Evolutionary conservation across 1,139 yeast species (phyloP), one percentile per base, ranked within the genome.

Genomic region (Debaryomycetaceae sp.): DNA sequence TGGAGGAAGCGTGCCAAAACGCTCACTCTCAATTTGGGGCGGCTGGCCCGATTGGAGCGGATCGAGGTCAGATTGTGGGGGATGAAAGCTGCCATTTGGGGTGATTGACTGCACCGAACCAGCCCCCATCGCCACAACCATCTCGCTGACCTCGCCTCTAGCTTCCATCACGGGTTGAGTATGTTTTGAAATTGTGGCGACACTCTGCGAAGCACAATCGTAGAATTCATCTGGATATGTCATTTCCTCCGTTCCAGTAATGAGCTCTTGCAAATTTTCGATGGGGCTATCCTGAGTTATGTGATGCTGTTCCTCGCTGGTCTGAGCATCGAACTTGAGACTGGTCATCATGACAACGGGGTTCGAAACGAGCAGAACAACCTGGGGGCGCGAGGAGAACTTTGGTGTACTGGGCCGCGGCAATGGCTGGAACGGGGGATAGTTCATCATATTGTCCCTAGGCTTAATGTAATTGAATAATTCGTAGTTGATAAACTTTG

Each of bases 361-460:
- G 19, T 11, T 29, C 18, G 16, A 18, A 11, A 10, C 18, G 16
- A n/a, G n/a, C n/a, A n/a, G n/a, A n/a, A n/a, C n/a, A n/a, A n/a
- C n/a, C n/a, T n/a, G n/a, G n/a, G n/a, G n/a, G n/a, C n/a, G n/a
- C n/a, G n/a, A n/a, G n/a, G n/a, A n/a, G n/a, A n/a, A n/a, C n/a
- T n/a, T 23, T 23, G 18, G 13, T 14, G 15, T 16, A 4, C 18
- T 28, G 7, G 55, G 55, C 9, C 27, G 19, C 3, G 58, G 57
- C 14, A 43, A 29, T 1, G 54, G 54, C 23, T 49, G 43, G 36
- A 53, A 50, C 1, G 58, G 57, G 3, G 50, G 49, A 25, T 27
- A 48, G 28, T 53, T 53, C 58, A 53, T 51, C 55, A 53, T 53
- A 29, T 53, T 53, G 17, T 37, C 31, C 15, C 44, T 44, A 1